Percentiles rank a stretch among this genome's conserved stretches.
Conservation (phyloP, 768 basidiomycete species). For the Saitozyma sp. region DNA sequence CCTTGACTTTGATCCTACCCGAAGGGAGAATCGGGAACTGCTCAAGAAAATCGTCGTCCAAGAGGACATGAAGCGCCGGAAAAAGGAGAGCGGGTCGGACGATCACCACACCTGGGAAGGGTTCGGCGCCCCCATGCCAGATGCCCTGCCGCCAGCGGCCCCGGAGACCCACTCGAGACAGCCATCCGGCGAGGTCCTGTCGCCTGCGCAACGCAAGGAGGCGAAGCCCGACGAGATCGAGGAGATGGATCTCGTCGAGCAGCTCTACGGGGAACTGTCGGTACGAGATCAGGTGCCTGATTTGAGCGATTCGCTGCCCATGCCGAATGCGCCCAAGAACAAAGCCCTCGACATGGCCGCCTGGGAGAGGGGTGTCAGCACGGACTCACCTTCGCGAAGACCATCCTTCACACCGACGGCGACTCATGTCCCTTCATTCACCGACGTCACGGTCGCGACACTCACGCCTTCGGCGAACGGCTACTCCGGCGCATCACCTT, state of each 20-base stretch:
- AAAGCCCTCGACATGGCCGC: slow-evolving; percentile 80
- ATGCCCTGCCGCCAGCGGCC: slow-evolving; percentile 11
- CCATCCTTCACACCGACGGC: slow-evolving; percentile 4
- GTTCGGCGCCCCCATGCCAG: slow-evolving; percentile 38
- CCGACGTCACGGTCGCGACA: not conserved
- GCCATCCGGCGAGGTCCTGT: not conserved
- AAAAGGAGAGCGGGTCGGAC: slow-evolving; percentile 23
- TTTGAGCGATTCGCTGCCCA: slow-evolving; percentile 77
- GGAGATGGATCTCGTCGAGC: slow-evolving; percentile 96
- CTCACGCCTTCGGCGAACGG: not conserved
- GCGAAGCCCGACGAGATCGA: slow-evolving; percentile 61
- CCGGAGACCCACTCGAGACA: not conserved
- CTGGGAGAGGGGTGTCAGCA: slow-evolving; percentile 57
- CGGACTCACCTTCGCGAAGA: slow-evolving; percentile 14
- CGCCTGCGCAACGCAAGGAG: slow-evolving; percentile 3
- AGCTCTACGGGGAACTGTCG: slow-evolving; percentile 79
- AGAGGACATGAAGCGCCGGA: slow-evolving; percentile 51
- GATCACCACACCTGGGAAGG: slow-evolving; percentile 18
- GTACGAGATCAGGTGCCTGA: slow-evolving; percentile 71
- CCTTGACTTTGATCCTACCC: slow-evolving; percentile 85
- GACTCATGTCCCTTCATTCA: not conserved
- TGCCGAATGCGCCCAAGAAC: slow-evolving; percentile 81
- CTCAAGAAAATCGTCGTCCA: slow-evolving; percentile 59
- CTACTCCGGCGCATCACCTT: not conserved
- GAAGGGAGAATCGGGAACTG: slow-evolving; percentile 79